Conservation (phyloP, 305 asterid genomes). For the Andrographis paniculata region DNA sequence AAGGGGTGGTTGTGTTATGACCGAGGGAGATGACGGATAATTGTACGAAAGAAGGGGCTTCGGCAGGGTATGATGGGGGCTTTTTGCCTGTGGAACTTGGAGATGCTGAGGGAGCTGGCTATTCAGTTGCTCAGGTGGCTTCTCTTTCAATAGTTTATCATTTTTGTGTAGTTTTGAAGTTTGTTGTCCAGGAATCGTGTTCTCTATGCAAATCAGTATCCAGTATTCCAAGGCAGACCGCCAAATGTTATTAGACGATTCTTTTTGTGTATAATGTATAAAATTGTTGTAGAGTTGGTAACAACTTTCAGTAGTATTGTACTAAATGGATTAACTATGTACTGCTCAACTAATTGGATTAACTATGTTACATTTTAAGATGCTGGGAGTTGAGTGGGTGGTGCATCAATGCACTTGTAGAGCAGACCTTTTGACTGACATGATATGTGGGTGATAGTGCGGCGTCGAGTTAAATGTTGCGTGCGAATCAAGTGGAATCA, state of each 20-base stretch:
- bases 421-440: no score
- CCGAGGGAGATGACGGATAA: constrained; percentile 47
- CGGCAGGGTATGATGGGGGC: constrained; percentile 36
- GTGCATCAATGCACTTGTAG: no score
- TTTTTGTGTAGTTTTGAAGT: neutral
- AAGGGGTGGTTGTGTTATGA: constrained; percentile 21
- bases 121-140: constrained; percentile 46
- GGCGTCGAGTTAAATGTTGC: no score
- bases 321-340: neutral
- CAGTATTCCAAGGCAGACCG: no score
- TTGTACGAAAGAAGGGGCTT: constrained; percentile 29
- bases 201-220: no score
- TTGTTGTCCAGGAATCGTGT: no score
- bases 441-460: no score
- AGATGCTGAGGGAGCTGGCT: constrained; percentile 28
- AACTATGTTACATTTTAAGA: no score
- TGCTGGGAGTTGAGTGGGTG: no score
- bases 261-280: neutral
- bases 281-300: neutral
- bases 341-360: no score
- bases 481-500: no score
- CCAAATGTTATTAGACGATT: no score
- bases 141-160: constrained; percentile 11
- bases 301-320: neutral
- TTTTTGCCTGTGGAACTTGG: constrained; percentile 18